Percentiles rank a stretch among this genome's conserved stretches.
Conservation (phyloP, 2,329 filamentous ascomycete genomes). For the Raffaelea albimanens region DNA sequence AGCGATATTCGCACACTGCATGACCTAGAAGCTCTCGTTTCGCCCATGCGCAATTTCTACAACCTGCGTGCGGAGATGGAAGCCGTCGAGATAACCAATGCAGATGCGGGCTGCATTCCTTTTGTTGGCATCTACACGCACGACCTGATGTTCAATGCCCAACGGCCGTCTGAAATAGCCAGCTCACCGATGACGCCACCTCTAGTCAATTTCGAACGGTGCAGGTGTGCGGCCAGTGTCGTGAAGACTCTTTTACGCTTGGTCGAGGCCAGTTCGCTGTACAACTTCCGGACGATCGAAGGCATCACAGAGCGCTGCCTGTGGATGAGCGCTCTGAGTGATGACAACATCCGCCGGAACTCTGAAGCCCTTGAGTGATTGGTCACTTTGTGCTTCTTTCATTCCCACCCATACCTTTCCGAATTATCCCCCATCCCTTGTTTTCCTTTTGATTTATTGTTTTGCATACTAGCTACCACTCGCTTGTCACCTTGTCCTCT, state of each 20-base stretch:
- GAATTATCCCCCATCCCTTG: neutral
- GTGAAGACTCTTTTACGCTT: constrained; percentile 71
- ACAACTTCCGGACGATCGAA: constrained; percentile 64
- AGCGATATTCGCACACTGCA: constrained; percentile 56
- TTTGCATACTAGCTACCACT: constrained; percentile 2
- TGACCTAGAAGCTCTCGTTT: constrained; percentile 63
- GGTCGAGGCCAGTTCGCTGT: constrained; percentile 69
- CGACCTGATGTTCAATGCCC: constrained; percentile 72
- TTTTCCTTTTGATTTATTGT: constrained; percentile 1
- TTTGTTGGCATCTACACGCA: constrained; percentile 80
- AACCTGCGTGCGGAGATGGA: constrained; percentile 75
- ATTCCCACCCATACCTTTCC: neutral
- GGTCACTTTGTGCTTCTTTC: neutral
- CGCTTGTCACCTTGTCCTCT: neutral
- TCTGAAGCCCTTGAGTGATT: constrained; percentile 38
- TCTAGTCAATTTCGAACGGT: constrained; percentile 76
- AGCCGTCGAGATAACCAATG: constrained; percentile 36
- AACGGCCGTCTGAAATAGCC: constrained; percentile 66
- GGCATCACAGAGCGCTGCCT: constrained; percentile 71
- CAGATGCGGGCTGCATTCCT: constrained; percentile 67
- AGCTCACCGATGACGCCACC: constrained; percentile 56
- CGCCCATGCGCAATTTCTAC: constrained; percentile 69
- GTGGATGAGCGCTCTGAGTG: constrained; percentile 71
- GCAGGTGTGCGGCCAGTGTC: constrained; percentile 63
- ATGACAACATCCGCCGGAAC: constrained; percentile 59